Conservation (phyloP, 768 basidiomycete species). For the Chalciporus piperatus region DNA sequence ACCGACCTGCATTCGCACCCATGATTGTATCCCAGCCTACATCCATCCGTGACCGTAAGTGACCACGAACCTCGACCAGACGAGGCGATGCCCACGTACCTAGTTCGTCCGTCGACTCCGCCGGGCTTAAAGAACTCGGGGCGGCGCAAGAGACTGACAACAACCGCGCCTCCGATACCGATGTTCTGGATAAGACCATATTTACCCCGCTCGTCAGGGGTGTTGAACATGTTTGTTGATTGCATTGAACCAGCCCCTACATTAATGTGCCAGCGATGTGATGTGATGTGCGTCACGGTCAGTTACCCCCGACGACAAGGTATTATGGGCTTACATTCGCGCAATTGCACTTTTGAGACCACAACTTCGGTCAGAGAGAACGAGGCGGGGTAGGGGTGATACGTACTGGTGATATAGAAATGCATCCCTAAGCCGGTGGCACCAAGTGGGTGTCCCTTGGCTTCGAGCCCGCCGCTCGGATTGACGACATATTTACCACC, state of each 20-base stretch:
- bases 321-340: constrained; percentile 48
- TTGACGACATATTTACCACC: constrained; percentile 85
- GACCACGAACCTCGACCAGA: not conserved
- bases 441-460: constrained; percentile 86
- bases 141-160: constrained; percentile 70
- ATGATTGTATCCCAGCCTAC: constrained; percentile 79
- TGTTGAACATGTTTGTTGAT: constrained; percentile 65
- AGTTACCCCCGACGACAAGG: not conserved
- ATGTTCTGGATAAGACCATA: constrained; percentile 82
- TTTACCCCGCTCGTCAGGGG: constrained; percentile 64
- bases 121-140: constrained; percentile 73
- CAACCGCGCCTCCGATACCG: constrained; percentile 77
- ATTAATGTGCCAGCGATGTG: no score
- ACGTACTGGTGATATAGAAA: constrained; percentile 77
- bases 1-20: constrained; percentile 63
- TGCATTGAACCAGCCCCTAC: constrained; percentile 86
- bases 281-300: no score
- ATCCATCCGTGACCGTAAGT: not conserved
- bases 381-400: not conserved
- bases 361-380: not conserved
- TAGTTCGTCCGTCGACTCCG: constrained; percentile 63
- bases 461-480: constrained; percentile 81
- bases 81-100: constrained; percentile 37
- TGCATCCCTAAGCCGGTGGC: constrained; percentile 86
- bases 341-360: constrained; percentile 61